Evolutionary conservation across 2,329 filamentous ascomycete genomes (phyloP).

Genomic region (Fusarium scirpi): DNA sequence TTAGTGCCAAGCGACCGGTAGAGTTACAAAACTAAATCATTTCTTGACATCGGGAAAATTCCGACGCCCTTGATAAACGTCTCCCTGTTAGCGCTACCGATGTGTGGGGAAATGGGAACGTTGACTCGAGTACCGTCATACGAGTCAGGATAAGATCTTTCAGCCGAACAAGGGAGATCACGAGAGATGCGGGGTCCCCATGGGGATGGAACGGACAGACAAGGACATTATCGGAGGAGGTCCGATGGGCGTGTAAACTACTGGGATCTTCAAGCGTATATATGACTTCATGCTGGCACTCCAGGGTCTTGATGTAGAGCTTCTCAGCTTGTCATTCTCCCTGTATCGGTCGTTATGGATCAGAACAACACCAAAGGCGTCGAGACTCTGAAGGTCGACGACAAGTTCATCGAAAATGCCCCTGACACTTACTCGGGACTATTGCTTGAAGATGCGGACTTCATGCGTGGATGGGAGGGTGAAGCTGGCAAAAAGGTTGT

Average conservation of each 20-base stretch:
- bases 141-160: neutral
- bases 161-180: neutral
- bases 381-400: conserved; percentile 1
- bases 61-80: neutral
- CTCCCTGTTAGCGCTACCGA: neutral
- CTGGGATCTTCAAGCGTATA: neutral
- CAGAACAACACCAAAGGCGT: neutral
- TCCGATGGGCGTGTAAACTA: neutral
- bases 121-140: neutral
- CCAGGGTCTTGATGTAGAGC: fast-evolving
- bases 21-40: neutral
- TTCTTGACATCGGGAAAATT: neutral
- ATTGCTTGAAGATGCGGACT: conserved; percentile 23
- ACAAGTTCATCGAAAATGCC: conserved; percentile 12
- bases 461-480: conserved; percentile 32
- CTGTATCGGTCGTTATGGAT: neutral
- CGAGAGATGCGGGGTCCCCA: conserved; percentile 8
- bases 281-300: neutral
- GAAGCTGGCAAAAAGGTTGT: conserved; percentile 29
- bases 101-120: neutral
- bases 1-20: neutral
- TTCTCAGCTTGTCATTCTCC: fast-evolving
- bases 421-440: conserved; percentile 43
- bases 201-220: neutral
- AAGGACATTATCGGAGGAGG: neutral